phyloP scores from a whole-genome alignment of 768 basidiomycete species.

The Mycena rosella region DNA sequence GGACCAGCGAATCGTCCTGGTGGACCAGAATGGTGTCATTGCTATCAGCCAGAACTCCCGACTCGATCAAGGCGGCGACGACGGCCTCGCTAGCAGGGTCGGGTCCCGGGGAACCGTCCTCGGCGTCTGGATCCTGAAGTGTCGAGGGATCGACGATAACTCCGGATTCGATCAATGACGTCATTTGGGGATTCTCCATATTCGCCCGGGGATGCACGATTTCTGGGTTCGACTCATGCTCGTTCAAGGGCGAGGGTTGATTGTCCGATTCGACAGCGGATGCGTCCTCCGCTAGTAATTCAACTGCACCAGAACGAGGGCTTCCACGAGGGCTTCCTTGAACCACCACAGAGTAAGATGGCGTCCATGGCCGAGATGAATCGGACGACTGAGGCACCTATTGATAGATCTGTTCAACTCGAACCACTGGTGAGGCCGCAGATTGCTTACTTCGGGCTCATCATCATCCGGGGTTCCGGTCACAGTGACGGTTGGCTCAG shows the following conservation, averaged over 20 bases:
- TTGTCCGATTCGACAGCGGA: constrained; percentile 1
- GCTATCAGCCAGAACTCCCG: constrained; percentile 16
- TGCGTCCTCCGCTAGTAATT: constrained; percentile 16
- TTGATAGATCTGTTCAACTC: background rate
- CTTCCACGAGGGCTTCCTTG: constrained; percentile 47
- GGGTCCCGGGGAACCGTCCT: constrained; percentile 22
- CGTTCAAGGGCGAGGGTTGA: constrained; percentile 4
- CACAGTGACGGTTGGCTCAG: constrained; percentile 27
- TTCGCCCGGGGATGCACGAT: background rate
- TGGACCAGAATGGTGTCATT: background rate
- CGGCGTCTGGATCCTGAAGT: constrained; percentile 33
- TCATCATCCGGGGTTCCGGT: constrained; percentile 9
- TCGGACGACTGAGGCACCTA: constrained; percentile 24
- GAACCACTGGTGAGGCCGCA: background rate
- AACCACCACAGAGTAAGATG: constrained; percentile 52
- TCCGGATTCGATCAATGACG: constrained; percentile 20
- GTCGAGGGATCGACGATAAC: constrained; percentile 34
- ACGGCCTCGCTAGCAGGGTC: constrained; percentile 33
- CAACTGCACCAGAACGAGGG: constrained; percentile 33
- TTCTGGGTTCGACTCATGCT: background rate
- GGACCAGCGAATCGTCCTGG: background rate
- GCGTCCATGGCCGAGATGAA: constrained; percentile 49
- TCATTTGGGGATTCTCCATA: background rate
- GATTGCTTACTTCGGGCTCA: constrained; percentile 18
- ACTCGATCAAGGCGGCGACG: constrained; percentile 34